A percentile compares a stretch with the other conserved stretches of the same genome.
phyloP scores from a whole-genome alignment of 345 rosid species.

The Citrus sp. region DNA sequence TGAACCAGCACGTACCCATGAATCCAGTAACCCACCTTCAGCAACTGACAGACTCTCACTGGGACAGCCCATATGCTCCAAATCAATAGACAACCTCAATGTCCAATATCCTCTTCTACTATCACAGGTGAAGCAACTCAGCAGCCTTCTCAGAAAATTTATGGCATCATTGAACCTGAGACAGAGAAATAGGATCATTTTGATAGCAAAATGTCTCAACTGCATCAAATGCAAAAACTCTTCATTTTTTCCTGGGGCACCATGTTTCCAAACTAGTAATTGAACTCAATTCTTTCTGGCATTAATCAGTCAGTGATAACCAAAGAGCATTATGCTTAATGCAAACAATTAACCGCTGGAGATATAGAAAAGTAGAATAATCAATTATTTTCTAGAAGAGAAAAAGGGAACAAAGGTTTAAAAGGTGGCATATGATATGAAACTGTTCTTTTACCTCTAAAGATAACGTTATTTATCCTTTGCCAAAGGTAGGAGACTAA shows the following conservation, averaged over 20 bases:
- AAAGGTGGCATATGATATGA: neutral
- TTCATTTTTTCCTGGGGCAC: neutral
- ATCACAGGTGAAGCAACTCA: conserved; percentile 56
- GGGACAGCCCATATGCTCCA: conserved; percentile 71
- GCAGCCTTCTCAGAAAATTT: conserved; percentile 54
- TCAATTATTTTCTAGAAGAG: neutral
- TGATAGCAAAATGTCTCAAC: neutral
- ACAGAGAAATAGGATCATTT: conserved; percentile 16
- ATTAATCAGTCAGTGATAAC: neutral
- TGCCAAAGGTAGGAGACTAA: neutral
- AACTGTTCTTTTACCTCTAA: neutral
- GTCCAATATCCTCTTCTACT: conserved; percentile 95
- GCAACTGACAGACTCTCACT: conserved; percentile 78
- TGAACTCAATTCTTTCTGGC: neutral
- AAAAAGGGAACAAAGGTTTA: neutral
- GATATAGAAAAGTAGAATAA: neutral
- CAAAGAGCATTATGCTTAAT: neutral
- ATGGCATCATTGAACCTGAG: conserved; percentile 67
- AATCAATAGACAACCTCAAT: conserved; percentile 78
- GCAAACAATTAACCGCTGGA: neutral
- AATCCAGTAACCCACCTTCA: conserved; percentile 75
- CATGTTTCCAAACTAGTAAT: neutral
- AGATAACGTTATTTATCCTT: neutral
- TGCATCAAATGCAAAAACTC: neutral
- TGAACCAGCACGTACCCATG: conserved; percentile 96